Base-by-base conservation (phyloP, 1,139 yeast genomes). In the Hemisphaericaspora xylofermentans region DNA sequence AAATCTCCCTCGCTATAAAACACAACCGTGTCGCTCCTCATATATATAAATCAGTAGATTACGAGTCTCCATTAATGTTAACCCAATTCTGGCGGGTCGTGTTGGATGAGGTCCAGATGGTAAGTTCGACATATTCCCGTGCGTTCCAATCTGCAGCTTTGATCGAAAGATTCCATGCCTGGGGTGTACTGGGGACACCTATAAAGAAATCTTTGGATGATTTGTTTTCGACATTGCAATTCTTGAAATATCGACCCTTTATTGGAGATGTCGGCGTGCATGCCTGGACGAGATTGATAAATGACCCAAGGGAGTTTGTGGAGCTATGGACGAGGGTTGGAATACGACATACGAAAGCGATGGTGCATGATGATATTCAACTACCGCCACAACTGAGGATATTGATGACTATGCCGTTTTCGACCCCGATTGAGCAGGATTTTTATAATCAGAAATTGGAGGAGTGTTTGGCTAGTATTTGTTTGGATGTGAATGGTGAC, bases 151-250 rank as follows among this genome's bases (percentile, higher is more conserved):
- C 88, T 43, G 89, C 96, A 0, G 71, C 87, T 3, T 66, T 86
- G 31, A 78, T 93, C 18, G 95, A 96, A 3, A 68, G 96, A 40
- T 77, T 80, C 40, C 97, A 93, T 63, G 81, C 96, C 0, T 93
- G 98, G 98, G 96, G 96, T 6, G 96, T 89, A 0, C 86, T 96
- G 0, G 98, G 98, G 6, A 93, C 98, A 0, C 95, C 98, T 0
- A 84, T 89, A 9, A 79, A 81, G 48, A 79, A 78, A 48, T 71
- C 77, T 35, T 63, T 87, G 43, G 65, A 68, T 36, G 96, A 91
- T 60, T 66, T 89, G 42, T 80, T 76, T 41, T 84, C 95, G 0
- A 71, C 88, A 6, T 58, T 89, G 29, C 73, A 78, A 14, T 91
- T 88, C 54, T 63, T 89, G 46, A 71, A 83, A 45, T 61, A 79